Evolutionary conservation across 1,139 yeast genomes (phyloP).

Genomic region (Saccharomyces hybrid): DNA sequence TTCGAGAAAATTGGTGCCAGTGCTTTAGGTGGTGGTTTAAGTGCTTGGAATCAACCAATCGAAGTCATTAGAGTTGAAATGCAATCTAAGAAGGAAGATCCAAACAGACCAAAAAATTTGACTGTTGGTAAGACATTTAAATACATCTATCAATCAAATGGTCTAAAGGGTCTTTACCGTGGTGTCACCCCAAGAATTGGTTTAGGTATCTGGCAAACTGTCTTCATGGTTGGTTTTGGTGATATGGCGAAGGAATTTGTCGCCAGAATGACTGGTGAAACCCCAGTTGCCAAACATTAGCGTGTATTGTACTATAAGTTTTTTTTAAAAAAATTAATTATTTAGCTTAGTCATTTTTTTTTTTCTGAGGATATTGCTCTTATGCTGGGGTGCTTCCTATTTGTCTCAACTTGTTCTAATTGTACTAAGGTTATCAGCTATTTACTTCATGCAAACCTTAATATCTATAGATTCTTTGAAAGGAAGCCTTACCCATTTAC

Average conservation of each 20-base stretch:
- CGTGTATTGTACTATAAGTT: neutral
- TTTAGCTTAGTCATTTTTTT: too few species aligned
- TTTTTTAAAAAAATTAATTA: neutral
- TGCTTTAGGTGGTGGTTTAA: conserved; percentile 91
- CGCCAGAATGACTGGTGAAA: conserved; percentile 50
- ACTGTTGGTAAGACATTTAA: conserved; percentile 71
- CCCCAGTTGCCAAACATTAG: conserved; percentile 42
- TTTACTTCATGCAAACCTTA: neutral
- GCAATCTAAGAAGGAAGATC: conserved; percentile 90
- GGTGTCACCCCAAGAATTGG: conserved; percentile 98
- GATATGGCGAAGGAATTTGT: conserved; percentile 74
- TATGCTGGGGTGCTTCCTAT: neutral
- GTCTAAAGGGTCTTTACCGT: conserved; percentile 84
- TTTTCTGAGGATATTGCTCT: too few species aligned
- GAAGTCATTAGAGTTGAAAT: conserved; percentile 96
- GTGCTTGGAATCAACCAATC: conserved; percentile 98
- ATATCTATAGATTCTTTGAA: neutral
- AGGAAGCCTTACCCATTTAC: neutral
- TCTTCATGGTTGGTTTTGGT: conserved; percentile 98
- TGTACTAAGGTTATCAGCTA: neutral
- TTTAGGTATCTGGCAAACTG: conserved; percentile 96
- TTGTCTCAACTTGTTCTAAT: neutral
- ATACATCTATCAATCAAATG: conserved; percentile 76
- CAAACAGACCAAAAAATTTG: conserved; percentile 90
- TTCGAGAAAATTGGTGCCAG: conserved; percentile 80